Evolutionary conservation across 768 basidiomycete species (phyloP).

Genomic region (Russula ochroleuca): DNA sequence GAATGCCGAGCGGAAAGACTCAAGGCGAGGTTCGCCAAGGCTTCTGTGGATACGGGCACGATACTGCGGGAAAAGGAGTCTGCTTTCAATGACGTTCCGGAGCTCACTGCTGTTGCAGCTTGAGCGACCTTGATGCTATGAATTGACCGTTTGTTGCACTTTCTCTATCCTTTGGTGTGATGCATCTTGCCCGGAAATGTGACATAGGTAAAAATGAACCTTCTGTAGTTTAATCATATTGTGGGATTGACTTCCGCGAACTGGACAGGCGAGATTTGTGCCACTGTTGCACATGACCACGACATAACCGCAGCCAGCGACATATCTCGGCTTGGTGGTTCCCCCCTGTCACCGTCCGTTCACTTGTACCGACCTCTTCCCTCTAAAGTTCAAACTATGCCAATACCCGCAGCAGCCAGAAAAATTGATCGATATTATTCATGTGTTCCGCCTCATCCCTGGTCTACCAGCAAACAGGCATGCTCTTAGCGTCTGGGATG

Average conservation of each 20-base stretch:
- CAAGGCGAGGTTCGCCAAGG: conserved; percentile 27
- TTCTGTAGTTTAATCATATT: not conserved
- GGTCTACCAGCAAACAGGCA: no score
- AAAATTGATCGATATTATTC: not conserved
- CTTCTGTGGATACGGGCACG: conserved; percentile 30
- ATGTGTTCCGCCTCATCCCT: not conserved
- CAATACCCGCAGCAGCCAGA: not conserved
- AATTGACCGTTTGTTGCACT: not conserved
- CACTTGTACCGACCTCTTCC: no score
- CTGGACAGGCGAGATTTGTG: not conserved
- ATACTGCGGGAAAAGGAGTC: conserved; percentile 27
- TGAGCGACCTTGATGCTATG: conserved; percentile 17
- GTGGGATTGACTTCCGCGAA: not conserved
- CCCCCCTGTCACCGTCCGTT: not conserved
- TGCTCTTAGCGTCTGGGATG: not conserved
- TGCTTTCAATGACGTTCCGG: conserved; percentile 17
- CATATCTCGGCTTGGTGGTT: not conserved
- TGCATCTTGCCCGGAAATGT: not conserved
- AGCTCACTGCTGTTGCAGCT: conserved; percentile 32
- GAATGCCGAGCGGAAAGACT: conserved; percentile 67
- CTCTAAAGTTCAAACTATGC: not conserved
- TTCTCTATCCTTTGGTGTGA: not conserved
- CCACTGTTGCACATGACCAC: no score
- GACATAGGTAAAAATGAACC: not conserved
- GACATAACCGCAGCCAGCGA: no score